These are phyloP conservation scores for Aspergillus hancockii DNA, from an alignment of 495 filamentous ascomycete species.

Conservation along the genomic window DNA sequence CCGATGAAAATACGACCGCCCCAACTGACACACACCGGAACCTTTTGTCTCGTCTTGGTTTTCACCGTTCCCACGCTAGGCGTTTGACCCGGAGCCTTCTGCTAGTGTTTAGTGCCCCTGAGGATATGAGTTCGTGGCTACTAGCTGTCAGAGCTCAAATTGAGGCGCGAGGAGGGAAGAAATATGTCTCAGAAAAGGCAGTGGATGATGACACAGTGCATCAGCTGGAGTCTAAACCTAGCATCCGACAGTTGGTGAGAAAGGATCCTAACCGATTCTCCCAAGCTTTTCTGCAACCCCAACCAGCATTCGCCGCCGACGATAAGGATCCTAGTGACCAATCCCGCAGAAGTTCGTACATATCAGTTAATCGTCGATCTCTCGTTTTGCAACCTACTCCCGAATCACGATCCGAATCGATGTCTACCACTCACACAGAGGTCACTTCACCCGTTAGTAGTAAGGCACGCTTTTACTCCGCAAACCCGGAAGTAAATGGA, in stretches of 20 bases:
- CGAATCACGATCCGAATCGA: constrained; percentile 34
- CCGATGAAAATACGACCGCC: constrained; percentile 60
- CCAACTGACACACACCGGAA: constrained; percentile 55
- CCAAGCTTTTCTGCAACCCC: constrained; percentile 59
- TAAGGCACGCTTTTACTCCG: constrained; percentile 24
- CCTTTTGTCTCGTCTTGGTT: constrained; percentile 70
- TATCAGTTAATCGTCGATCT: constrained; percentile 34
- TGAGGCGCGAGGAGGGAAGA: constrained; percentile 67
- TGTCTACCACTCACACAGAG: constrained; percentile 34
- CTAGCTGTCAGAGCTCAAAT: constrained; percentile 65
- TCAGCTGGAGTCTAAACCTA: constrained; percentile 45
- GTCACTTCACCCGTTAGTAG: constrained; percentile 20
- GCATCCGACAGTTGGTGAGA: constrained; percentile 38
- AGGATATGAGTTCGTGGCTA: constrained; percentile 84
- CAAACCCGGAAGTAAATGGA: constrained; percentile 15
- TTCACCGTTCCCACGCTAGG: constrained; percentile 60
- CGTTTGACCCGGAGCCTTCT: constrained; percentile 68
- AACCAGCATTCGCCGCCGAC: constrained; percentile 24
- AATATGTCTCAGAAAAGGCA: constrained; percentile 56
- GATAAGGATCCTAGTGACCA: constrained; percentile 34
- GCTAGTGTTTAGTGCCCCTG: constrained; percentile 76
- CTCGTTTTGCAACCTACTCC: constrained; percentile 20
- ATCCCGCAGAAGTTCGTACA: constrained; percentile 33
- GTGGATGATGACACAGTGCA: constrained; percentile 33
- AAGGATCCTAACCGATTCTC: constrained; percentile 64